Conservation (phyloP, 257 asterid genomes). For the Solanum clarkiae region DNA sequence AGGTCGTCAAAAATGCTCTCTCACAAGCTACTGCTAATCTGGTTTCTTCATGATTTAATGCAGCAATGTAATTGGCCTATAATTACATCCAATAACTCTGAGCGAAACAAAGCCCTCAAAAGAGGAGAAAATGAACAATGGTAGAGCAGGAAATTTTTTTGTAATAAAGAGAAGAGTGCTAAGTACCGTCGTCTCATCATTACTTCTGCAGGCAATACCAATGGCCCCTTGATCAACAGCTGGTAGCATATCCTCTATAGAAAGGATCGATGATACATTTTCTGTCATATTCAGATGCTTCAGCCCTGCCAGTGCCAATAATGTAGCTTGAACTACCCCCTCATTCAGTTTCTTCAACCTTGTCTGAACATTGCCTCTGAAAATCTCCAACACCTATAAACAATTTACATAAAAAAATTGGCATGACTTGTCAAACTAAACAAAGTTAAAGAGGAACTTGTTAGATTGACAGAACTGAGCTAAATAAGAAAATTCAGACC, state of each 20-base stretch:
- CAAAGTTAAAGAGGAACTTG: not conserved
- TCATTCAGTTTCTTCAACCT: constrained; percentile 73
- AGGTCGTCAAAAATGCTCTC: constrained; percentile 71
- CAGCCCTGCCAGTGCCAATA: constrained; percentile 86
- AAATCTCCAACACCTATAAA: constrained; percentile 76
- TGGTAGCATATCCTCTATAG: constrained; percentile 96
- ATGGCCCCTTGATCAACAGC: constrained; percentile 99
- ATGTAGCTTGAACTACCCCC: constrained; percentile 90
- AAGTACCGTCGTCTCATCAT: constrained; percentile 75
- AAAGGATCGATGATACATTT: constrained; percentile 52
- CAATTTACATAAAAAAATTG: constrained; percentile 34
- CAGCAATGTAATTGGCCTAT: constrained; percentile 70
- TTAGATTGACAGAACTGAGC: not conserved
- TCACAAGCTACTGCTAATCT: constrained; percentile 80
- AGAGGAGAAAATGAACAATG: not conserved
- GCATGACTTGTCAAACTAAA: not conserved
- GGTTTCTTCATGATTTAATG: constrained; percentile 87
- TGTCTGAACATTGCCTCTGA: constrained; percentile 94
- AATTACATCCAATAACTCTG: constrained; percentile 2
- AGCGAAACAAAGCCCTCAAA: too few species aligned
- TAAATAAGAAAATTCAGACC: not conserved
- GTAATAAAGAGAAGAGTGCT: not conserved
- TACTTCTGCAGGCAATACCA: constrained; percentile 82
- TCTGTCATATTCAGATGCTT: constrained; percentile 84
- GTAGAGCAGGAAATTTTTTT: not conserved